Conservation (phyloP, 2,329 filamentous ascomycete genomes). For the Zymoseptoria brevis region DNA sequence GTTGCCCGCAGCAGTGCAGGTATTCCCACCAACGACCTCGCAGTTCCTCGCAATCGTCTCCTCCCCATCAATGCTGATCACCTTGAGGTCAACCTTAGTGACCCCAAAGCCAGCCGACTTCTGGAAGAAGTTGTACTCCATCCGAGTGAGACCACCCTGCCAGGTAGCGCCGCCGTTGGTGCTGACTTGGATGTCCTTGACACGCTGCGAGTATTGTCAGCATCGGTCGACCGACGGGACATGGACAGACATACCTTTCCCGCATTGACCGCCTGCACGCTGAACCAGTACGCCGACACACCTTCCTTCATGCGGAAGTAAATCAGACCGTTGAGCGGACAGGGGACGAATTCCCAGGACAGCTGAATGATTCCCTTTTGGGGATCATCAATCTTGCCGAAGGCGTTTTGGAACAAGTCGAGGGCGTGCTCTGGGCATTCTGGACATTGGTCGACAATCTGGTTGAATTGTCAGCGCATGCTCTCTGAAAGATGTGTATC, state of each 20-base stretch:
- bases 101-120: slow-evolving; percentile 50
- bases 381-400: slow-evolving; percentile 39
- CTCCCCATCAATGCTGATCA: slow-evolving; percentile 48
- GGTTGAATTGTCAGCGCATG: slow-evolving; percentile 1
- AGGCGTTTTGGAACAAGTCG: slow-evolving; percentile 48
- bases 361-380: slow-evolving; percentile 44
- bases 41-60: slow-evolving; percentile 47
- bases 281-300: slow-evolving; percentile 48
- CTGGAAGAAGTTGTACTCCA: slow-evolving; percentile 50
- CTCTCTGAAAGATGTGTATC: background rate
- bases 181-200: slow-evolving; percentile 12
- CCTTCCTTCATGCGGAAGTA: slow-evolving; percentile 48
- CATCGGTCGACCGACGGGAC: background rate
- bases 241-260: slow-evolving; percentile 32
- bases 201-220: slow-evolving; percentile 9
- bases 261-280: slow-evolving; percentile 58
- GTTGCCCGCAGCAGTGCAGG: slow-evolving; percentile 27
- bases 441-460: slow-evolving; percentile 53
- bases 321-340: slow-evolving; percentile 45
- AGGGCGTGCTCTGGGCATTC: slow-evolving; percentile 47
- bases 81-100: slow-evolving; percentile 46
- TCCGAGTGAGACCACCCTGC: slow-evolving; percentile 11
- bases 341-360: slow-evolving; percentile 44
- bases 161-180: slow-evolving; percentile 16
- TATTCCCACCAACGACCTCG: slow-evolving; percentile 31